Base-by-base conservation (phyloP, 2,329 filamentous ascomycete genomes). In the Pseudogymnoascus pannorum region DNA sequence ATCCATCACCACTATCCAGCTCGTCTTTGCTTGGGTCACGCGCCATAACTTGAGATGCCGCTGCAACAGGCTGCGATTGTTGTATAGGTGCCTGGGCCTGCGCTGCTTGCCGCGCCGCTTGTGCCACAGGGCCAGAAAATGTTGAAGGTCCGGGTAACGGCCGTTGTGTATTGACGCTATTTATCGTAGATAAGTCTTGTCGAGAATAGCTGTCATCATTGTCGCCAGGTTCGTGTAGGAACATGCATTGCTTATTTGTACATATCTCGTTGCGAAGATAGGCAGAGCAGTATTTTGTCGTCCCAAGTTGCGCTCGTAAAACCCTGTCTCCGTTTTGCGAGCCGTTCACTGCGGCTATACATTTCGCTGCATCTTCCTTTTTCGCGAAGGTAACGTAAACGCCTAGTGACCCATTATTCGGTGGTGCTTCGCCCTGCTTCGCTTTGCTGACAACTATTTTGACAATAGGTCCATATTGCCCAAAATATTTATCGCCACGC, bases 361-460 rank as follows among this genome's bases (percentile, higher is more conserved):
- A 99, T 36, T 84, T 86, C 40, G 88, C 88, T 14, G 94, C 94
- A 75, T 97, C 94, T 66, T 91, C 86, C 72, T 96, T 96, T 66
- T 85, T 87, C 67, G 94, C 89, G 73, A 97, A 99, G 0, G 94
- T 99, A n/a, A 99, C 94, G 71, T 99, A 99, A 58, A 99, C 93
- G 54, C 94, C 94, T 4, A 99, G 87, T 0, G 92, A 95, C 69
- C 94, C 89, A 67, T 91, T 89, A 60, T 81, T 79, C 61, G 82
- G 79, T 33, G 81, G 78, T 51, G 81, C 80, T 65, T 93, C 82
- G 29, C 83, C 83, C 70, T 87, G 84, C 31, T 84, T 82, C 63
- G 82, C 91, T 74, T 96, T 96, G 79, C 92, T 97, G 67, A 99
- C 96, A 60, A 96, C 96, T 61, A 99, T 97, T 75, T 99, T 99